Conservation (phyloP, 2,329 filamentous ascomycete species). For the Ceratocystiopsis minuta region DNA sequence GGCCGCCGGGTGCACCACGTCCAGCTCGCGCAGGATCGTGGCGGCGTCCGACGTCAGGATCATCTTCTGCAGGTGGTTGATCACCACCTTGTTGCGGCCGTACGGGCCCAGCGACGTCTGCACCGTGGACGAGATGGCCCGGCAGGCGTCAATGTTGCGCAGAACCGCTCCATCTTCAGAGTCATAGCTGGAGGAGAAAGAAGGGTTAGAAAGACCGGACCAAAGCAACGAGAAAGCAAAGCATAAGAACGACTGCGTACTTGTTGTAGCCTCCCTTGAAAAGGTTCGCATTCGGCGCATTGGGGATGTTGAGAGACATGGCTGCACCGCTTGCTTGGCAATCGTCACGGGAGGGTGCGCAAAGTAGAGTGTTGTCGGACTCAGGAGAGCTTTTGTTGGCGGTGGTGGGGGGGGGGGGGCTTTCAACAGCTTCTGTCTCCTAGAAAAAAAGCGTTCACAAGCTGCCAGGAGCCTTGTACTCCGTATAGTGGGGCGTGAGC, state of each 20-base stretch:
- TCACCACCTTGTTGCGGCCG: conserved; percentile 98
- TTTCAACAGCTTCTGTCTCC: background rate
- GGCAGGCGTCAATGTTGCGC: conserved; percentile 96
- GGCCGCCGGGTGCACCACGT: conserved; percentile 93
- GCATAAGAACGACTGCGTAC: conserved; percentile 31
- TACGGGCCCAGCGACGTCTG: conserved; percentile 94
- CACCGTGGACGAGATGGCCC: conserved; percentile 86
- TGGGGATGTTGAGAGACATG: conserved; percentile 95
- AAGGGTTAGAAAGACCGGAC: conserved; percentile 8
- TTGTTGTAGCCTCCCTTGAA: conserved; percentile 96
- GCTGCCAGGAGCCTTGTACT: background rate
- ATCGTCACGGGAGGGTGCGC: background rate
- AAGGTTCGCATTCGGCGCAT: conserved; percentile 77
- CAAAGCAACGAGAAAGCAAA: no score
- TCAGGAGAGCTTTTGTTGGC: no score
- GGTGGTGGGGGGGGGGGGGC: no score
- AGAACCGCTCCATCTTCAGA: conserved; percentile 97
- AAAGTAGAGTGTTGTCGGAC: no score
- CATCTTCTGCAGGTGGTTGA: conserved; percentile 99
- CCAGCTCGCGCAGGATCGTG: conserved; percentile 90
- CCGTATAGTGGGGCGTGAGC: background rate
- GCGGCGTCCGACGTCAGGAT: conserved; percentile 95
- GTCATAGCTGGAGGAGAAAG: conserved; percentile 54
- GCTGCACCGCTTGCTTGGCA: conserved; percentile 3
- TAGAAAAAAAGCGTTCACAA: conserved; percentile 7